Evolutionary conservation across 148 eudicot genomes (phyloP).

Genomic region (Arctostaphylos glauca): DNA sequence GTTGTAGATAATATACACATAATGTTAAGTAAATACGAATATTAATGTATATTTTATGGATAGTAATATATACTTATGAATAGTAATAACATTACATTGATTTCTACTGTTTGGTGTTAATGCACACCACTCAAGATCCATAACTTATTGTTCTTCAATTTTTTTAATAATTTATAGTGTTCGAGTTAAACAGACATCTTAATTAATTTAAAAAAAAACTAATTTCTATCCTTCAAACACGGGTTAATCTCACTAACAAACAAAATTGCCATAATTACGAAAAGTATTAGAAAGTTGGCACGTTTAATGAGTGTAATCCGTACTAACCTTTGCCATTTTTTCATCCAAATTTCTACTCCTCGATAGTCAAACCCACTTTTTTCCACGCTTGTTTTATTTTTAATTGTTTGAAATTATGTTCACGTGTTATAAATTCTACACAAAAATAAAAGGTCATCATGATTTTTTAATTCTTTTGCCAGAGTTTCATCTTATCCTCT

Average conservation of each 20-base stretch:
- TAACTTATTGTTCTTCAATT: too few species aligned
- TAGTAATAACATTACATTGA: too few species aligned
- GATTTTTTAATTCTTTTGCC: not conserved
- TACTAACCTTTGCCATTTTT: not conserved
- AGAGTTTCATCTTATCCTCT: not conserved
- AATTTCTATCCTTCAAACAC: too few species aligned
- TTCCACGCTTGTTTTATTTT: not conserved
- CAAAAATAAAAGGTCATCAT: not conserved
- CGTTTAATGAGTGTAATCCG: not conserved
- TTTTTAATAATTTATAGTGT: too few species aligned
- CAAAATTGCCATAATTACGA: not conserved
- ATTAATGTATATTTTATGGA: too few species aligned
- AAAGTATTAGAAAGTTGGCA: not conserved
- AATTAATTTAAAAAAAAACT: too few species aligned
- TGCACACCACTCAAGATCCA: too few species aligned
- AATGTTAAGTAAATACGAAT: too few species aligned
- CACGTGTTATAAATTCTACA: not conserved
- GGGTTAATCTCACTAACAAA: not conserved
- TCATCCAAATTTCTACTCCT: not conserved
- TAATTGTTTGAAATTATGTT: not conserved
- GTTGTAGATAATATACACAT: too few species aligned
- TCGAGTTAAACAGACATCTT: too few species aligned
- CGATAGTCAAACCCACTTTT: not conserved
- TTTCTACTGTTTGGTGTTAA: too few species aligned
- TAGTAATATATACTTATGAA: too few species aligned